Percentiles rank a stretch among this genome's conserved stretches.
Conservation (phyloP, 1,284 basidiomycete genomes). For the Cerioporus squamosus region DNA sequence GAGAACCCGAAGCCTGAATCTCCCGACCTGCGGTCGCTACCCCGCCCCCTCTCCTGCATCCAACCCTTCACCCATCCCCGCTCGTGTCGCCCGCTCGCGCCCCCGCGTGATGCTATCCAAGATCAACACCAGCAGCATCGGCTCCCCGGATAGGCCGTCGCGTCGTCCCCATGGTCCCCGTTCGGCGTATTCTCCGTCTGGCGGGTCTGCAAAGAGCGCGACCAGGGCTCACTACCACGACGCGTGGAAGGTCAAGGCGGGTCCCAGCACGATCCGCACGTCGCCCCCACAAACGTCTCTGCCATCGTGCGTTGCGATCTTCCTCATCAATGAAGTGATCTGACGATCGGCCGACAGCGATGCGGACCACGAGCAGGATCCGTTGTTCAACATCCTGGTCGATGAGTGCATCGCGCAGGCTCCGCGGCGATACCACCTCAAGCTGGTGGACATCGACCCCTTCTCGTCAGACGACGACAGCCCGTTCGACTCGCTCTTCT, state of each 20-base stretch:
- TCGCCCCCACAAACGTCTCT: conserved; percentile 20
- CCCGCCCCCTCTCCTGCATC: background rate
- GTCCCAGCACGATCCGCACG: conserved; percentile 14
- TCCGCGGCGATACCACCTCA: conserved; percentile 18
- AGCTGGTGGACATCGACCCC: conserved; percentile 20
- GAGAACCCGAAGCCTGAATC: conserved; percentile 5
- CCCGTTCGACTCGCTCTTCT: conserved; percentile 45
- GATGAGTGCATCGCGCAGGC: conserved; percentile 8
- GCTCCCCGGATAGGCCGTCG: conserved; percentile 18
- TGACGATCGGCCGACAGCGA: conserved; percentile 11
- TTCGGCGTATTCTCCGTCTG: conserved; percentile 16
- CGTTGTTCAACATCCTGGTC: conserved; percentile 13
- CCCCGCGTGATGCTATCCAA: conserved; percentile 20
- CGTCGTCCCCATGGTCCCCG: conserved; percentile 22
- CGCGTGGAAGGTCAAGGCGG: conserved; percentile 13
- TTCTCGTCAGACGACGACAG: conserved; percentile 29
- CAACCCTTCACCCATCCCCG: conserved; percentile 1
- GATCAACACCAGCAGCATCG: conserved; percentile 22
- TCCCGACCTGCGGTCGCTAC: background rate
- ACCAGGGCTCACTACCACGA: conserved; percentile 14
- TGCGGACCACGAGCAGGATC: conserved; percentile 21
- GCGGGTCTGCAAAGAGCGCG: conserved; percentile 12
- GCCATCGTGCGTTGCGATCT: conserved; percentile 17
- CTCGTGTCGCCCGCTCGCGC: background rate
- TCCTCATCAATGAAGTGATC: no score